Evolutionary conservation across 179 eudicot genomes (phyloP), one percentile per base, ranked within the genome.

Genomic region (Corrigiola litoralis): DNA sequence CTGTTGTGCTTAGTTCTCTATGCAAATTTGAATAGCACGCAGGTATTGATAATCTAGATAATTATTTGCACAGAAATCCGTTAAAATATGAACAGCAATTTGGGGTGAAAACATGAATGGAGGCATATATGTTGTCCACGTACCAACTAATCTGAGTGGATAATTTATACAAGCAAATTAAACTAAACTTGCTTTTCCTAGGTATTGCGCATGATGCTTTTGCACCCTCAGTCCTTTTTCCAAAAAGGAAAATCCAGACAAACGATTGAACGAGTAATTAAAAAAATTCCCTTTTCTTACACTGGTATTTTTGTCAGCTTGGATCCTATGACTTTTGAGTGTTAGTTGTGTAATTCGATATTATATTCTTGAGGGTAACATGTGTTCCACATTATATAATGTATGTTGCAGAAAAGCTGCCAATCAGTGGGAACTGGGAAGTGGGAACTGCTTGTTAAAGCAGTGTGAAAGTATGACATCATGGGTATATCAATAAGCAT

Each of bases 351-450:
- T 13, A 29, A 31, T 28, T 14, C 29, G 31, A 36, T 58, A 56
- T 32, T 34, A 46, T 25, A 33, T 41, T 51, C 2, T 36, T 36
- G 41, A 71, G 52, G 69, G 59, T 57, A 71, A 58, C 75, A 72
- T 72, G 75, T 72, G 65, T 72, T 72, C 44, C 70, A 72, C 70
- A 65, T 56, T 65, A 38, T 55, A 44, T 33, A 53, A 32, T 62
- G 60, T 62, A 25, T 0, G 28, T 36, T 16, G 49, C 52, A 72
- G 53, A 63, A 71, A 55, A 45, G 24, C 62, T 54, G 56, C 62
- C 75, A 63, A 47, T 56, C 12, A 71, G 64, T 63, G 54, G 58
- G 65, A 48, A 16, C 47, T 47, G 65, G 41, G n/a, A n/a, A n/a
- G n/a, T n/a, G n/a, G n/a, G n/a, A n/a, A n/a, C n/a, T n/a, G n/a